Evolutionary conservation across 768 basidiomycete species (phyloP).

Genomic region (Pleurotus cornucopiae): DNA sequence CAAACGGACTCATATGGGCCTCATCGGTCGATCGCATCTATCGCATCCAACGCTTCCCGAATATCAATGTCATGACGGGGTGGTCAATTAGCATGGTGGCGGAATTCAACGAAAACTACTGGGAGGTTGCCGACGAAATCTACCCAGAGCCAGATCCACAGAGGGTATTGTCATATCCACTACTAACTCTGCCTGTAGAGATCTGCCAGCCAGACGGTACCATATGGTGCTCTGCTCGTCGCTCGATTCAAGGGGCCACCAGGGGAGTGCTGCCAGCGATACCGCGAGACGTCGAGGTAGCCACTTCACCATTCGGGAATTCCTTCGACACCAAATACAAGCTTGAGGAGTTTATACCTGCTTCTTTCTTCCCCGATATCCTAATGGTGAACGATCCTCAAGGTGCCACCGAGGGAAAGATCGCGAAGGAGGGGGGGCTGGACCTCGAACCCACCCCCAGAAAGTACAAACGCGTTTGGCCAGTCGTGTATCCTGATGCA

Average conservation of each 20-base stretch:
- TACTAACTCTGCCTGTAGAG: background rate
- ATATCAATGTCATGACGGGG: constrained; percentile 17
- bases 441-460: background rate
- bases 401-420: constrained; percentile 2
- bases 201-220: background rate
- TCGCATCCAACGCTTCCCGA: constrained; percentile 21
- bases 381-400: constrained; percentile 6
- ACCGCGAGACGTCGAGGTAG: background rate
- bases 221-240: background rate
- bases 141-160: background rate
- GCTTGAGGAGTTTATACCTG: constrained; percentile 4
- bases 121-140: background rate
- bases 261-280: background rate
- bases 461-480: constrained; percentile 5
- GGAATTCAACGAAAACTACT: constrained; percentile 23
- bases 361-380: background rate
- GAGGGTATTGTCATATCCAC: background rate
- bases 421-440: background rate
- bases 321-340: background rate
- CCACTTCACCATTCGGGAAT: background rate
- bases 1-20: constrained; percentile 24
- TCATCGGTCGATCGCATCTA: constrained; percentile 19
- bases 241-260: background rate
- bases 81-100: constrained; percentile 32
- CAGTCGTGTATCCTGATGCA: background rate